These are phyloP conservation scores for Aschersonia sp. DNA, from an alignment of 2,329 filamentous ascomycete genomes.

Conservation along the genomic window DNA sequence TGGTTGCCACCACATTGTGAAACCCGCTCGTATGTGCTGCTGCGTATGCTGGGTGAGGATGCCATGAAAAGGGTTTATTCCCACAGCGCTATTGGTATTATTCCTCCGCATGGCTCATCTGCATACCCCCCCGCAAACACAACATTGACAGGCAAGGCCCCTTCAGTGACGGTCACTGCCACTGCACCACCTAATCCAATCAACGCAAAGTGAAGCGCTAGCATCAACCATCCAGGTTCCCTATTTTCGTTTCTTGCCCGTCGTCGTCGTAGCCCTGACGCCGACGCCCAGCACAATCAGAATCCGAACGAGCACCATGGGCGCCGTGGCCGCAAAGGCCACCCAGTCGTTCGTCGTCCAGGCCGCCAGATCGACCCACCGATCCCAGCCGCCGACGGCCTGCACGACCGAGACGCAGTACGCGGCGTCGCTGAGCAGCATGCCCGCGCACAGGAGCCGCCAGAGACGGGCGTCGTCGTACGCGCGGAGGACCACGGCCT, in stretches of 20 bases:
- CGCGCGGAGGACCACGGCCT: conserved; percentile 18
- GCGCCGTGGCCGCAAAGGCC: conserved; percentile 12
- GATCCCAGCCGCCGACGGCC: conserved; percentile 18
- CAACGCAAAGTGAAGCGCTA: neutral
- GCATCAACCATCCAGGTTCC: neutral
- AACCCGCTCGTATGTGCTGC: too few species aligned
- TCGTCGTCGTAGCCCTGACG: neutral
- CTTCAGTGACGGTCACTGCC: too few species aligned
- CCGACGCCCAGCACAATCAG: conserved; percentile 16
- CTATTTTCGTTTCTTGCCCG: neutral
- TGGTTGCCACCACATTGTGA: too few species aligned
- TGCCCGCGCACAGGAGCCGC: conserved; percentile 18
- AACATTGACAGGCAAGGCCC: too few species aligned
- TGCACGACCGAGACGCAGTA: conserved; percentile 16
- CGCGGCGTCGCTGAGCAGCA: conserved; percentile 19
- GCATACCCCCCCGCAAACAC: too few species aligned
- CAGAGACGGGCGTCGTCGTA: conserved; percentile 19
- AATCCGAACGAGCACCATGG: conserved; percentile 14
- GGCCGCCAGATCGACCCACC: conserved; percentile 8
- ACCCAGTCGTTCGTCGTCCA: conserved; percentile 17
- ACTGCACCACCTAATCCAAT: too few species aligned
- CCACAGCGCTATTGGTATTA: too few species aligned
- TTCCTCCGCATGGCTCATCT: too few species aligned
- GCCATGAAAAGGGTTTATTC: too few species aligned
- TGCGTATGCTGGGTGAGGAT: too few species aligned